These are phyloP conservation scores for Zychaea mexicana DNA, from an alignment of 371 early-diverging fungal species.

Conservation along the genomic window DNA sequence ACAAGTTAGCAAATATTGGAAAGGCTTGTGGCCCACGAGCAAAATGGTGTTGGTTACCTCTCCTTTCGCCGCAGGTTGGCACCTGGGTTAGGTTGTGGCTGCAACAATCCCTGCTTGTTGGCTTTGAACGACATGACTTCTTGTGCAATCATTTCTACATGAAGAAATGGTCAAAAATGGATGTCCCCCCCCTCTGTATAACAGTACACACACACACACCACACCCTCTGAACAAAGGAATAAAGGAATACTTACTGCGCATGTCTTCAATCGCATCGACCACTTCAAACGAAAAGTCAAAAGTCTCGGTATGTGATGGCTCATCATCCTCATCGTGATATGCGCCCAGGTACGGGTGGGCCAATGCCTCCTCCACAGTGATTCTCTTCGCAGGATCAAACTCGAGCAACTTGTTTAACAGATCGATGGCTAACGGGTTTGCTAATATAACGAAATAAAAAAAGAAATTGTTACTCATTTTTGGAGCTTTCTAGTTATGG, in stretches of 20 bases:
- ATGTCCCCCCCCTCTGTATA: too few relatives aligned
- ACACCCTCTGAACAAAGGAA: neutral
- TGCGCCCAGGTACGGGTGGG: slow-evolving; percentile 77
- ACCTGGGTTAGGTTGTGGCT: slow-evolving; percentile 22
- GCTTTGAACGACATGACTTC: slow-evolving; percentile 80
- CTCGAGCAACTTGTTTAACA: slow-evolving; percentile 77
- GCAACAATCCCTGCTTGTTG: slow-evolving; percentile 32
- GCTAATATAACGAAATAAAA: slow-evolving; percentile 15
- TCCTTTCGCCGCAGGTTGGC: slow-evolving; percentile 49
- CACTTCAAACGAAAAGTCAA: slow-evolving; percentile 94
- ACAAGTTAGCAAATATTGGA: too few relatives aligned
- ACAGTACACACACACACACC: too few relatives aligned
- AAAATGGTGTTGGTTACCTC: slow-evolving; percentile 23
- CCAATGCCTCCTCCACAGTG: slow-evolving; percentile 79
- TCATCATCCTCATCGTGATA: slow-evolving; percentile 83
- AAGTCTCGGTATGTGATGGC: slow-evolving; percentile 67
- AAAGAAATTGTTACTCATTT: too few relatives aligned
- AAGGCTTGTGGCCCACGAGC: too few relatives aligned
- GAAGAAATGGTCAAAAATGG: neutral
- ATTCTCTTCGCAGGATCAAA: slow-evolving; percentile 86
- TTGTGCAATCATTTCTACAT: slow-evolving; percentile 79
- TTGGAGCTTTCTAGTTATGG: too few relatives aligned
- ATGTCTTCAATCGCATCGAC: slow-evolving; percentile 87
- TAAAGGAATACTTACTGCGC: slow-evolving; percentile 73
- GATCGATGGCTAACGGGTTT: slow-evolving; percentile 74